These are phyloP conservation scores for Candida coquimbonensis DNA, from an alignment of 805 yeast species.

Conservation along the genomic window DNA sequence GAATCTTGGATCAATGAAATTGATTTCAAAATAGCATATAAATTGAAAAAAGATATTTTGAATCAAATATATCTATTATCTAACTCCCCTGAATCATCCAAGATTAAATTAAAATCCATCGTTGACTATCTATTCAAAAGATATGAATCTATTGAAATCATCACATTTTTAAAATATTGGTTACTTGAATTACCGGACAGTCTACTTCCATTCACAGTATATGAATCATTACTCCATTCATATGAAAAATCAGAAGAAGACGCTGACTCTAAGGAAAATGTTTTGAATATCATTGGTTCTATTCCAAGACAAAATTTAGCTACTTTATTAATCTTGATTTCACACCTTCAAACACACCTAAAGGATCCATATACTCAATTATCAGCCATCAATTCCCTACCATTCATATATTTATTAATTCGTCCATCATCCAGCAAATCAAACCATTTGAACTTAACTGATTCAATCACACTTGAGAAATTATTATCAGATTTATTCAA, in stretches of 20 bases:
- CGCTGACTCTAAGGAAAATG: conserved; percentile 1
- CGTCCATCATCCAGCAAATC: conserved; percentile 18
- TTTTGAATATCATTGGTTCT: conserved; percentile 13
- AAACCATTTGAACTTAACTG: conserved; percentile 5
- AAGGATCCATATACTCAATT: conserved; percentile 5
- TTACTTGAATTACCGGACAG: conserved; percentile 57
- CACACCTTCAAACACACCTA: conserved; percentile 11
- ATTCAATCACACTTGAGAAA: conserved; percentile 3
- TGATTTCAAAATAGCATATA: conserved; percentile 13
- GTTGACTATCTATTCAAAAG: conserved; percentile 10
- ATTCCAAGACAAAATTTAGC: conserved; percentile 27
- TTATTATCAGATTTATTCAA: conserved; percentile 13
- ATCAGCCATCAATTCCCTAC: conserved; percentile 8
- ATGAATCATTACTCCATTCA: conserved; percentile 17
- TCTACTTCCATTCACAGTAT: conserved; percentile 33
- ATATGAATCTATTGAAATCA: conserved; percentile 13
- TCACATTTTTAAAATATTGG: conserved; percentile 44
- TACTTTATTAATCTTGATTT: conserved; percentile 15
- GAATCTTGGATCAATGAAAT: conserved; percentile 13
- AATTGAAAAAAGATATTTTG: conserved; percentile 8
- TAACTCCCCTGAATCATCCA: background rate
- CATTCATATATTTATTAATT: conserved; percentile 21
- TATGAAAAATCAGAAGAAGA: conserved; percentile 9
- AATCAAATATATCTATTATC: background rate
- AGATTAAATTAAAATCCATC: background rate